Base-by-base conservation (phyloP, 2,329 filamentous ascomycete genomes). In the Periconia sp. region DNA sequence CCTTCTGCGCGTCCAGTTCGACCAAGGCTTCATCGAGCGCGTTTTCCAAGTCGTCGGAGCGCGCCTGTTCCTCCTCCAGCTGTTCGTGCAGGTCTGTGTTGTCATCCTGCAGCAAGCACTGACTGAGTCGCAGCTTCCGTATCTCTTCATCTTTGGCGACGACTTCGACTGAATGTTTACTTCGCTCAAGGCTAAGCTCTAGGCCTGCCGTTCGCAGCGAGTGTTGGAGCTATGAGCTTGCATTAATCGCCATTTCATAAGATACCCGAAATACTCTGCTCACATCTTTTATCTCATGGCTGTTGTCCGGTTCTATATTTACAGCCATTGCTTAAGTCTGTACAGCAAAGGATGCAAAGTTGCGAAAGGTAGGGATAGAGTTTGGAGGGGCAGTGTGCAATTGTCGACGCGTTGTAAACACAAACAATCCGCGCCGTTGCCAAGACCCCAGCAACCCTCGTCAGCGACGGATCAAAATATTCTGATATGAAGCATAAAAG, bases 131-230 rank as follows among this genome's bases (percentile, higher is more conserved):
- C 38, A 90, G 71, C 52, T 85, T 80, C 34, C 92, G 84, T 26
- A 82, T 77, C 46, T 86, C 83, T 67, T 97, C 92, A 52, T 90
- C 84, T 59, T 88, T 88, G 54, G 83, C 74, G 41, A 95, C 77
- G 9, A 86, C 74, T 39, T 88, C 81, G 24, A 87, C 80, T 40
- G 84, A 77, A 55, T 86, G 83, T 40, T 81, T 71, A 52, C 79
- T 81, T 46, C 80, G 78, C 54, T 87, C 83, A 65, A 92, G 89
- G 57, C 82, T 82, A 48, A 87, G 72, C 65, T 95, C 89, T 39
- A 91, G 78, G 12, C 66, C 69, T 29, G 76, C 68, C 33, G 77
- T 80, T 42, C 75, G 73, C 33, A 84, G 70, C 28, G 78, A 73
- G 61, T 79, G 73, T 53, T 78, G 69, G 53, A 75, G 65, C 67